Evolutionary conservation across 805 yeast genomes (phyloP), one percentile per base, ranked within the genome.

Genomic region (Pichia sporocuriosa): DNA sequence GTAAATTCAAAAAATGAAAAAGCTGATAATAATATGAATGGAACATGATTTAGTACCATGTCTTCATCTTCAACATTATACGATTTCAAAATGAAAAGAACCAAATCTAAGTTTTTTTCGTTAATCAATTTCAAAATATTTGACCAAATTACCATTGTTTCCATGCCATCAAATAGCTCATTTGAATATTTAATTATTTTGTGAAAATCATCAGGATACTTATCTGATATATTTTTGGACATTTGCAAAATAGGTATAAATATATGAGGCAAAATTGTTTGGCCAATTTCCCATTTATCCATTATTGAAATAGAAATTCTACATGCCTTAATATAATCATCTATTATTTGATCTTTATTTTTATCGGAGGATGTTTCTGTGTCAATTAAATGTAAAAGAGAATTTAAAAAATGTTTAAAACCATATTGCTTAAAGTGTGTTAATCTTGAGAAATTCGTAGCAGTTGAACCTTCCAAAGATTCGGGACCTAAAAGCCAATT

Each of bases 231-330:
- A 21, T 8, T 21, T 33, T 66, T 67, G 3, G 81, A 70, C 4
- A 77, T 66, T 40, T 61, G 50, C 37, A 93, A 59, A 3, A 85
- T 66, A 0, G 94, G 90, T 1, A 76, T 62, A 34, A 93, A 74
- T 7, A 89, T 59, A 21, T 66, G 61, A 0, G 96, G 94, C 1
- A 88, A 77, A 1, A 90, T 66, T 12, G 73, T 58, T 10, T 80
- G 77, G 11, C 96, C 94, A 32, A 93, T 79, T 60, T 93, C 98
- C 97, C 97, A 93, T 47, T 87, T 76, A 56, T 93, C 97, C 79
- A 89, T 75, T 4, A 89, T 69, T 1, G 93, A 77, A 4, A 81
- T 64, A 2, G 86, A 71, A 6, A 90, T 79, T 37, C 71, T 75
- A 52, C 78, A 78, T 0, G 84, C 79, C 19, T 68, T 72, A 2